Conservation (phyloP, 2,329 filamentous ascomycete genomes). For the Neoscytalidium dimidiatum region DNA sequence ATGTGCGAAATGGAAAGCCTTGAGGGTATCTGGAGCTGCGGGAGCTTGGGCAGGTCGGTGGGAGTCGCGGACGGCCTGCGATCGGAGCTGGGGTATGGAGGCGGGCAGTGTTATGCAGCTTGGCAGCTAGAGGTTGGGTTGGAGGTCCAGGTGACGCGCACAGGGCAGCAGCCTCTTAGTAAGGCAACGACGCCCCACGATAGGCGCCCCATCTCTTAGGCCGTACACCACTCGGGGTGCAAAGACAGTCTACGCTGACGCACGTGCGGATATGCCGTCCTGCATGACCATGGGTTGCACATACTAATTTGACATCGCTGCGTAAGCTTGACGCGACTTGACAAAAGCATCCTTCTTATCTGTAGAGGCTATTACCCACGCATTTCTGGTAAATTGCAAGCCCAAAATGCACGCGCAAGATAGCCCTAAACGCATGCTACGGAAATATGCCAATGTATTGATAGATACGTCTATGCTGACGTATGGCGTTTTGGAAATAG, state of each 20-base stretch:
- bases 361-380: too few species aligned
- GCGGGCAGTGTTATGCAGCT: conserved; percentile 19
- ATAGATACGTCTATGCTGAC: too few species aligned
- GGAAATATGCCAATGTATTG: too few species aligned
- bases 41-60: neutral
- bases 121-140: conserved; percentile 19
- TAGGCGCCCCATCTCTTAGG: conserved; percentile 8
- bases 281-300: neutral
- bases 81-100: conserved; percentile 15
- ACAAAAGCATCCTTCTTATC: too few species aligned
- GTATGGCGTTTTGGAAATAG: too few species aligned
- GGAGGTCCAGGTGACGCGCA: conserved; percentile 20
- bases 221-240: neutral
- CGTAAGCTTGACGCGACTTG: too few species aligned
- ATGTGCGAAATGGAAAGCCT: neutral
- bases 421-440: too few species aligned
- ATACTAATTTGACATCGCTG: too few species aligned
- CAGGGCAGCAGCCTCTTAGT: conserved; percentile 11
- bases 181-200: conserved; percentile 15
- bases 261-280: neutral
- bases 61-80: conserved; percentile 13
- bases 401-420: too few species aligned
- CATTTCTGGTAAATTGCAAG: too few species aligned
- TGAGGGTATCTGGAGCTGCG: conserved; percentile 14
- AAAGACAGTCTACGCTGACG: neutral